A percentile compares a stretch with the other conserved stretches of the same genome.
These are phyloP conservation scores for Leccinum olivaceopallidum DNA, from an alignment of 768 basidiomycete species.

Conservation along the genomic window DNA sequence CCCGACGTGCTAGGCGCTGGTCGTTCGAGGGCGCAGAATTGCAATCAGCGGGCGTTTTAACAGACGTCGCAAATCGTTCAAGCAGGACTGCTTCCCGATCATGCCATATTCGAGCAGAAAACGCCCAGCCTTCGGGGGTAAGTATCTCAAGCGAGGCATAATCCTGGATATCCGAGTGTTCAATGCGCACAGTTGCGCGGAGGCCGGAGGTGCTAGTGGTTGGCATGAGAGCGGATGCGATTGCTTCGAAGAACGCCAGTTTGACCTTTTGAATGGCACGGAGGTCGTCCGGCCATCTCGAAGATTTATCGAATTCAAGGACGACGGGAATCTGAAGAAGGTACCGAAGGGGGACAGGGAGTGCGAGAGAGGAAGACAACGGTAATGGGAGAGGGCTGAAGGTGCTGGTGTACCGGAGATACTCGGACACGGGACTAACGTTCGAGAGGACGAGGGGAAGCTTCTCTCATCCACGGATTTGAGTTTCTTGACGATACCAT, in stretches of 20 bases:
- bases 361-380: constrained; percentile 45
- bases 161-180: constrained; percentile 65
- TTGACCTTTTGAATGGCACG: constrained; percentile 92
- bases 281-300: constrained; percentile 94
- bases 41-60: constrained; percentile 28
- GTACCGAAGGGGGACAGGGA: constrained; percentile 65
- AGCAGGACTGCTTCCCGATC: constrained; percentile 82
- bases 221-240: constrained; percentile 65
- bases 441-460: constrained; percentile 79
- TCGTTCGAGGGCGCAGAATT: constrained; percentile 34
- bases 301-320: constrained; percentile 90
- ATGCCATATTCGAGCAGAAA: constrained; percentile 81
- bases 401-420: constrained; percentile 79
- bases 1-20: constrained; percentile 54
- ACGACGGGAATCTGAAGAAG: constrained; percentile 70
- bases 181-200: constrained; percentile 58
- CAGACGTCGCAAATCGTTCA: constrained; percentile 58
- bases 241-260: constrained; percentile 83
- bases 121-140: constrained; percentile 86
- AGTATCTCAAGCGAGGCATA: constrained; percentile 73
- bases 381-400: constrained; percentile 81
- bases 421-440: constrained; percentile 71
- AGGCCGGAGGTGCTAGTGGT: constrained; percentile 43
- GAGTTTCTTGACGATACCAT: constrained; percentile 70
- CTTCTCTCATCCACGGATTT: constrained; percentile 64